Evolutionary conservation across 2,329 filamentous ascomycete species (phyloP), one percentile per base, ranked within the genome.

Genomic region (Pseudocercospora ulei): DNA sequence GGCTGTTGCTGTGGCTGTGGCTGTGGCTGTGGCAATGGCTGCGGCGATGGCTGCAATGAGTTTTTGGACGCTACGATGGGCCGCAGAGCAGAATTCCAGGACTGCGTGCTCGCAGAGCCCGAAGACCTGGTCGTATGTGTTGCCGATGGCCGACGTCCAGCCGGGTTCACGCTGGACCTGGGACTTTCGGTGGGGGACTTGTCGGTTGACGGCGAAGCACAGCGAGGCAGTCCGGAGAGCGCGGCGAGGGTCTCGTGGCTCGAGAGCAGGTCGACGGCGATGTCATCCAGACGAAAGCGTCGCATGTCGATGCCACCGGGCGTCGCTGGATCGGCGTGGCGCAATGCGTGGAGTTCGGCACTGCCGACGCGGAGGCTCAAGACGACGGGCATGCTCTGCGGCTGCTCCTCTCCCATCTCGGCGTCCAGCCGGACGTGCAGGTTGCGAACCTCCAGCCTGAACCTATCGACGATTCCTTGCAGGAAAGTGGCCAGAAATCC

Each of bases 381-480:
- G 1, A 78, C 78, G 3, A 70, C 73, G 3, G 69, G 63, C 2
- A 62, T 58, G 4, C 38, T 16, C 12, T 48, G 28, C n/a, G 19
- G 11, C 14, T 11, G 22, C 9, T 54, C 49, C 8, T 3, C 65
- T 55, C n/a, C 63, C 57, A 50, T 56, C 59, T 40, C 64, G 54
- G 43, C 79, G 69, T 83, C 77, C 11, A 86, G 62, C 51, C 78
- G 74, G 46, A 86, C 70, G 7, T 69, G 71, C 39, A 88, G 71
- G 16, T 75, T 70, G 35, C 70, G 72, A 41, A 88, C 75, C 34
- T 66, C 68, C 16, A 88, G 63, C 55, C 82, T 74, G 39, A 79
- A 68, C 29, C 82, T 72, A 59, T 90, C 81, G 16, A 80, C 65
- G 33, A 87, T 75, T 18, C 81, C 80, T 49, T 85, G 78, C 4